Evolutionary conservation across 2,329 filamentous ascomycete genomes (phyloP).

Genomic region (Ploettnerulaceae sp.): DNA sequence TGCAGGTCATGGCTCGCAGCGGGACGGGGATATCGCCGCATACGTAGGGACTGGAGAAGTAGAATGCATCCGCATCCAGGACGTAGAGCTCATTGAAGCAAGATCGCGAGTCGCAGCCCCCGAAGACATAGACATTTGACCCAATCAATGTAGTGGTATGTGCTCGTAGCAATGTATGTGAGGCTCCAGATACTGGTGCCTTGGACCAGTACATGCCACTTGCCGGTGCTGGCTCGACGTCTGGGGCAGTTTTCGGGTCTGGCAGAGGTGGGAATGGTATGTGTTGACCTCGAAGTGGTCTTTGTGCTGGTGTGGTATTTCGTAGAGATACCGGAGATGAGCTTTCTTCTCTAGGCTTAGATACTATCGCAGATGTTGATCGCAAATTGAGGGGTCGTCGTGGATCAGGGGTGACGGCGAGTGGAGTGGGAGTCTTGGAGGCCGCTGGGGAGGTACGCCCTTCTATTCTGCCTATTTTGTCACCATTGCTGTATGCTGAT

Average conservation of each 20-base stretch:
- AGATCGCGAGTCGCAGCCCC: slow-evolving; percentile 60
- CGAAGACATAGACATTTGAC: slow-evolving; percentile 64
- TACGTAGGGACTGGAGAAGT: slow-evolving; percentile 62
- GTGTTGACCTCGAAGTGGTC: slow-evolving; percentile 36
- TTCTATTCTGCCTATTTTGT: slow-evolving; percentile 18
- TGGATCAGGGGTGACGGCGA: slow-evolving; percentile 20
- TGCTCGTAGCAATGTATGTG: slow-evolving; percentile 57
- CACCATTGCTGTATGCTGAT: slow-evolving; percentile 15
- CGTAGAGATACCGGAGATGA: slow-evolving; percentile 25
- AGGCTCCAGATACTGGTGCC: slow-evolving; percentile 57
- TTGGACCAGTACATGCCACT: slow-evolving; percentile 71
- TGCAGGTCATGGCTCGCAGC: slow-evolving; percentile 67
- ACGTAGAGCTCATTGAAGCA: slow-evolving; percentile 69
- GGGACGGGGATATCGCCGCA: slow-evolving; percentile 61
- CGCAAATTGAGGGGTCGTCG: slow-evolving; percentile 45
- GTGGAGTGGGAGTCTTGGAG: slow-evolving; percentile 15
- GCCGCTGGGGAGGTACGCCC: slow-evolving; percentile 21
- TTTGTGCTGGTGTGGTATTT: slow-evolving; percentile 22
- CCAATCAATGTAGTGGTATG: slow-evolving; percentile 64
- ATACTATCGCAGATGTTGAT: slow-evolving; percentile 40
- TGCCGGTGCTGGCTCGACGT: slow-evolving; percentile 58
- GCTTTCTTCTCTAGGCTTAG: slow-evolving; percentile 23
- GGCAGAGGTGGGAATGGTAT: slow-evolving; percentile 53
- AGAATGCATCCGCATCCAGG: slow-evolving; percentile 64
- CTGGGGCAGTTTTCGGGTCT: slow-evolving; percentile 50